Percentiles rank a stretch among this genome's conserved stretches.
Evolutionary conservation across 257 asterid species (phyloP).

Genomic region (Solanum okadae): DNA sequence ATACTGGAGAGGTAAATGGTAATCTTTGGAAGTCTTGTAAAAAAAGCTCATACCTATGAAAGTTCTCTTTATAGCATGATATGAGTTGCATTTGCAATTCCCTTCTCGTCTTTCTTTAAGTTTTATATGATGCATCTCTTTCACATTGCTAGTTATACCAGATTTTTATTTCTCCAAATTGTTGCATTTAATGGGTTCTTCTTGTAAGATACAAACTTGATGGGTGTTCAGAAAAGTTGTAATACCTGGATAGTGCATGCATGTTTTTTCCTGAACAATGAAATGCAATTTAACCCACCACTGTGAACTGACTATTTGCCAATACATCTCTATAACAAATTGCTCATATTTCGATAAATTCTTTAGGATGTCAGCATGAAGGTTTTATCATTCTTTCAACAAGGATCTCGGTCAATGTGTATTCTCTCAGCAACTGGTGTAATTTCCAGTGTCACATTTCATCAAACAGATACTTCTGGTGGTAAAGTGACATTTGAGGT

Average conservation of each 20-base stretch:
- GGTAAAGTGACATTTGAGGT: slow-evolving; percentile 81
- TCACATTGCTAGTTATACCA: background rate
- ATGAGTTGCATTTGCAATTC: background rate
- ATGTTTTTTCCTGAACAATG: background rate
- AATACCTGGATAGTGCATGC: background rate
- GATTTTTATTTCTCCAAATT: background rate
- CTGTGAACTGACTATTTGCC: background rate
- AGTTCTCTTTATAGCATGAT: background rate
- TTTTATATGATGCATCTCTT: background rate
- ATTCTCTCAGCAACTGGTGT: slow-evolving; percentile 63
- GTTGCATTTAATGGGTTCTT: background rate
- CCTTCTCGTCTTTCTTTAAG: background rate
- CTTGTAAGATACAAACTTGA: background rate
- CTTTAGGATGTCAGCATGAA: slow-evolving; percentile 65
- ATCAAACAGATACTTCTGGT: slow-evolving; percentile 72
- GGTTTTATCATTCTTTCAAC: slow-evolving; percentile 69
- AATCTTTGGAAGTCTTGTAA: background rate
- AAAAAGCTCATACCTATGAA: background rate
- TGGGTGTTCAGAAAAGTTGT: background rate
- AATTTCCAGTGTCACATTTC: slow-evolving; percentile 61
- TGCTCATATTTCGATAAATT: background rate
- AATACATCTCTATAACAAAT: background rate
- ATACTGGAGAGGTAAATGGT: slow-evolving; percentile 71
- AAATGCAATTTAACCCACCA: background rate
- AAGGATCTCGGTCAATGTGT: slow-evolving; percentile 66